These are phyloP conservation scores for Aureococcus anophagefferens DNA, from an alignment of 108 stramenopile genomes.

Conservation along the genomic window DNA sequence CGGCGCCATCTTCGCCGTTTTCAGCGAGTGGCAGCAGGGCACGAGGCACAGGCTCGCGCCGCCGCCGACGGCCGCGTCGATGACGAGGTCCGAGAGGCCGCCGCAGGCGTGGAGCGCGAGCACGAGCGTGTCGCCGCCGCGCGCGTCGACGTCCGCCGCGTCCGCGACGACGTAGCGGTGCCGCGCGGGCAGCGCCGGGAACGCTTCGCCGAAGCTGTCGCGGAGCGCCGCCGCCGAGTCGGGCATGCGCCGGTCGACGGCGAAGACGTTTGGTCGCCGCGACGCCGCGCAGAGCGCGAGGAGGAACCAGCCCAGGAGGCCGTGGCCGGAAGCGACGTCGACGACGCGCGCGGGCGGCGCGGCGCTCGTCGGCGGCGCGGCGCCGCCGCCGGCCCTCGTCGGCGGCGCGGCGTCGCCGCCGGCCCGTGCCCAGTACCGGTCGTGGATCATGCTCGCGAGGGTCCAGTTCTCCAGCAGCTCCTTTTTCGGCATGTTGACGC, in stretches of 20 bases:
- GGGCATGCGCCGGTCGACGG: background rate
- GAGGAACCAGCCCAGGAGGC: background rate
- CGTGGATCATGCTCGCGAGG: background rate
- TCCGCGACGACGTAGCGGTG: background rate
- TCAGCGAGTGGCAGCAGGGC: background rate
- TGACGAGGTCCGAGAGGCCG: background rate
- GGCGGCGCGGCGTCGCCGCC: too few species aligned
- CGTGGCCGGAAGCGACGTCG: background rate
- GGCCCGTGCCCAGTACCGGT: background rate
- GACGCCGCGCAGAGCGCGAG: background rate
- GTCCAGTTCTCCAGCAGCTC: background rate
- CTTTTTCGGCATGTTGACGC: background rate
- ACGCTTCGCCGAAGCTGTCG: background rate
- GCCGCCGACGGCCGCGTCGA: background rate
- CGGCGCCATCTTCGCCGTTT: background rate
- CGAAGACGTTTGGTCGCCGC: background rate
- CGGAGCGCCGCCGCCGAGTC: background rate
- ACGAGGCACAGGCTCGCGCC: background rate
- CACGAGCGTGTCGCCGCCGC: background rate
- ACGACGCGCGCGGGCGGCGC: background rate
- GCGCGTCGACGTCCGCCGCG: background rate
- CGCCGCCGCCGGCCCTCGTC: too few species aligned
- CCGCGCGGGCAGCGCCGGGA: background rate
- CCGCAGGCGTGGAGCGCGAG: background rate
- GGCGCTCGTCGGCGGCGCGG: background rate